Conservation (phyloP, 176 grass and related monocot genomes). For the Alloteropsis semialata region DNA sequence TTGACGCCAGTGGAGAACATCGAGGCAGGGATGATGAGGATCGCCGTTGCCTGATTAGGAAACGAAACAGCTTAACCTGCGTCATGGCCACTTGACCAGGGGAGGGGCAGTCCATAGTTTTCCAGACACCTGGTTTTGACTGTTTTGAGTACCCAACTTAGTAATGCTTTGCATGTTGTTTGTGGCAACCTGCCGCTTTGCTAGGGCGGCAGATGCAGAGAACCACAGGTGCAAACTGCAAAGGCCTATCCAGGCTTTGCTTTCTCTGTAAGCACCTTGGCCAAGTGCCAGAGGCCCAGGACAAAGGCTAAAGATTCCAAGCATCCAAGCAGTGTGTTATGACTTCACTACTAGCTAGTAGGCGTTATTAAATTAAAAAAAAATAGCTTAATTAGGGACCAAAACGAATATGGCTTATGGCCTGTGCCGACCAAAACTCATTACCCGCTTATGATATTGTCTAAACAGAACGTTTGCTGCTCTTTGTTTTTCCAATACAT, state of each 20-base stretch:
- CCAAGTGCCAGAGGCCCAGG: background rate
- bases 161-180: background rate
- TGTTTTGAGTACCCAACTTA: no score
- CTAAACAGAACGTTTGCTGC: background rate
- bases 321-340: no score
- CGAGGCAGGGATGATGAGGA: background rate
- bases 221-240: background rate
- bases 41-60: constrained; percentile 15
- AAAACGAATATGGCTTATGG: constrained; percentile 18
- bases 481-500: background rate
- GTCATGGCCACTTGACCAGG: background rate
- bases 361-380: background rate
- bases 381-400: background rate
- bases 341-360: constrained; percentile 8
- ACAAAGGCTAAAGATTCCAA: background rate
- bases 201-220: constrained; percentile 26
- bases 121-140: constrained; percentile 1
- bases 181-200: background rate
- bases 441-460: background rate
- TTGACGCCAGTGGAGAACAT: background rate
- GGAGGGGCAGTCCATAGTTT: background rate
- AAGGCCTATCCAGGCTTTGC: background rate
- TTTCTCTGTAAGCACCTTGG: background rate
- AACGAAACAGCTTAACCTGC: constrained; percentile 5
- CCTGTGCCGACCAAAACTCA: constrained; percentile 13